A percentile compares a stretch with the other conserved stretches of the same genome.
These are phyloP conservation scores for Penicillium capsulatum DNA, from an alignment of 2,329 filamentous ascomycete species.

Conservation along the genomic window DNA sequence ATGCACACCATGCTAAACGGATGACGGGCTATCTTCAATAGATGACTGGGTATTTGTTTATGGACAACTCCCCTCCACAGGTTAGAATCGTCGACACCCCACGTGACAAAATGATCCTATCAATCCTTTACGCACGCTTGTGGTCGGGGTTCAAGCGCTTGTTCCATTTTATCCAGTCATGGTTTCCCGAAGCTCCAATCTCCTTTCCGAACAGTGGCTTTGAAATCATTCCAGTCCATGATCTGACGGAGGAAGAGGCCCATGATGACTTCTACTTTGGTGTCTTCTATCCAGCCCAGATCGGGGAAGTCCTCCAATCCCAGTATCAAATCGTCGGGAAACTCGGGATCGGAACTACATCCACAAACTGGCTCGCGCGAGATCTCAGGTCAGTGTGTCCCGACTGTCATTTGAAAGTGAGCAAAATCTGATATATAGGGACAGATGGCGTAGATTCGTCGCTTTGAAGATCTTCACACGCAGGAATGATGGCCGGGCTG, in stretches of 20 bases:
- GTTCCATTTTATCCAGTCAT: too few species aligned
- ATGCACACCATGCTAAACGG: too few species aligned
- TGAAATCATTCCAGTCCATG: too few species aligned
- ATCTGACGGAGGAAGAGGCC: constrained; percentile 23
- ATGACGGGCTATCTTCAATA: too few species aligned
- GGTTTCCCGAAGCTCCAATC: too few species aligned
- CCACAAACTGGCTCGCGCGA: background rate
- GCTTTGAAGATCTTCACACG: constrained; percentile 3
- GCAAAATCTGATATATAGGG: background rate
- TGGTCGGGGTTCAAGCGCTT: too few species aligned
- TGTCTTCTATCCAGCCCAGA: background rate
- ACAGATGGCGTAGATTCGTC: constrained; percentile 1
- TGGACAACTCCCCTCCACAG: too few species aligned
- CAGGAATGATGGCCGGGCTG: background rate
- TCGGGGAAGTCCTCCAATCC: background rate
- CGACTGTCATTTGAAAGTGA: background rate
- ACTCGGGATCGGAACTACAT: background rate
- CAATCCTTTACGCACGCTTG: too few species aligned
- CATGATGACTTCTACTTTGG: background rate
- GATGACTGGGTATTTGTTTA: too few species aligned
- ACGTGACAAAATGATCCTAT: too few species aligned
- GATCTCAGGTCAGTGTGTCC: background rate
- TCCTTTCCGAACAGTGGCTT: too few species aligned
- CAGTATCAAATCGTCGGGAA: constrained; percentile 1
- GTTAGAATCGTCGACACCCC: too few species aligned